phyloP scores from a whole-genome alignment of 163 green algal species.

The Chlorella variabilis region DNA sequence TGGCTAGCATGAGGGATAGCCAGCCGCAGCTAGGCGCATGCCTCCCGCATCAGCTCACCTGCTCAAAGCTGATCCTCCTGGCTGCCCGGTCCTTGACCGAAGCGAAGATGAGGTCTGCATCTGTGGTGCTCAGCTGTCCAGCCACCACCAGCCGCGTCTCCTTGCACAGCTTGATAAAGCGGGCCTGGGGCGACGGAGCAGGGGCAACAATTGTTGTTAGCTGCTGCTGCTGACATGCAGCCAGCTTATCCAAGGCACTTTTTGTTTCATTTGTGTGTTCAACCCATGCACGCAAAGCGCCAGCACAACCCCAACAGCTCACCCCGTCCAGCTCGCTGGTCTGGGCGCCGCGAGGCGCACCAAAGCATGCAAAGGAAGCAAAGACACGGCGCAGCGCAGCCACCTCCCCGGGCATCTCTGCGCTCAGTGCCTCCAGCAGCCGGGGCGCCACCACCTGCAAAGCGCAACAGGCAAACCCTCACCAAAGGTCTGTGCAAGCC shows the following conservation, averaged over 20 bases:
- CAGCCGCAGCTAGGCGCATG: too few relatives aligned
- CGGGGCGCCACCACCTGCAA: slow-evolving; percentile 24
- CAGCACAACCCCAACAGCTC: neutral
- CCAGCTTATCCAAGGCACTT: too few relatives aligned
- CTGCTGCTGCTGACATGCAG: too few relatives aligned
- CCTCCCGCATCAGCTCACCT: too few relatives aligned
- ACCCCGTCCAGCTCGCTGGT: slow-evolving; percentile 22
- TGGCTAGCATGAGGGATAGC: too few relatives aligned
- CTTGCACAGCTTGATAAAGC: slow-evolving; percentile 57
- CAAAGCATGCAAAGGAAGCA: slow-evolving; percentile 21
- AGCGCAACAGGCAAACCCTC: too few relatives aligned
- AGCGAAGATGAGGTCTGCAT: slow-evolving; percentile 61
- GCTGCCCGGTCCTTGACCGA: slow-evolving; percentile 51
- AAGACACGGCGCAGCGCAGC: slow-evolving; percentile 2
- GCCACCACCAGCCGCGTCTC: slow-evolving; percentile 56
- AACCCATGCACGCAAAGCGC: neutral
- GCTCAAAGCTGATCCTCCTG: slow-evolving; percentile 52
- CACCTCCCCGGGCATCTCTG: slow-evolving; percentile 6
- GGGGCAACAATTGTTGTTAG: too few relatives aligned
- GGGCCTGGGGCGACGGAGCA: slow-evolving; percentile 4
- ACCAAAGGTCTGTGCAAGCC: too few relatives aligned
- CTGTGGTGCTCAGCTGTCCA: slow-evolving; percentile 44
- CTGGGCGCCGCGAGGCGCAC: neutral
- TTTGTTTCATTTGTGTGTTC: neutral
- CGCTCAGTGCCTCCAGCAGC: slow-evolving; percentile 6